Percentiles rank a stretch among this genome's conserved stretches.
These are phyloP conservation scores for Paecilomyces formosus DNA, from an alignment of 2,329 filamentous ascomycete genomes.

Conservation along the genomic window DNA sequence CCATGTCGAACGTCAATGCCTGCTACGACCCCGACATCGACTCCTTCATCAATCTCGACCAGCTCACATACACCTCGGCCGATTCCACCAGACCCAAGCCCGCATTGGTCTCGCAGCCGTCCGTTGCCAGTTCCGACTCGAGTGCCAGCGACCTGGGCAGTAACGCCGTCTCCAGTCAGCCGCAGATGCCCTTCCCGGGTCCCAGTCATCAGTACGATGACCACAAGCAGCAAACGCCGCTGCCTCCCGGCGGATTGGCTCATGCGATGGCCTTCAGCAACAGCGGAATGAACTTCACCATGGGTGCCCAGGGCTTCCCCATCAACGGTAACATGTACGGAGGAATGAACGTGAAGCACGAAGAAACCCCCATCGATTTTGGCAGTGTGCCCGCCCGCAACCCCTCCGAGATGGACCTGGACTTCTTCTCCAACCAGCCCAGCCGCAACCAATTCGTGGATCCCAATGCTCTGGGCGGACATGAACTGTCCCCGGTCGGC, in stretches of 20 bases:
- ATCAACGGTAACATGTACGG: slow-evolving; percentile 56
- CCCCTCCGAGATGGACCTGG: slow-evolving; percentile 56
- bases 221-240: slow-evolving; percentile 91
- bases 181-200: slow-evolving; percentile 58
- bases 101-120: slow-evolving; percentile 27
- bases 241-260: slow-evolving; percentile 75
- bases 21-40: slow-evolving; percentile 39
- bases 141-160: slow-evolving; percentile 22
- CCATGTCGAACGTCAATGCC: slow-evolving; percentile 22
- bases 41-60: slow-evolving; percentile 40
- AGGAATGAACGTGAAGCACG: slow-evolving; percentile 33
- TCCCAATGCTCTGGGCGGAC: slow-evolving; percentile 61
- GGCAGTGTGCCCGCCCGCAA: slow-evolving; percentile 53
- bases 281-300: slow-evolving; percentile 33
- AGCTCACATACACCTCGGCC: slow-evolving; percentile 32
- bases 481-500: slow-evolving; percentile 50
- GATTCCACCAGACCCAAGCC: slow-evolving; percentile 28
- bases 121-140: slow-evolving; percentile 29
- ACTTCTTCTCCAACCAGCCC: slow-evolving; percentile 34
- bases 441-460: slow-evolving; percentile 56
- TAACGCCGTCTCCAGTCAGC: slow-evolving; percentile 30
- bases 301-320: slow-evolving; percentile 33
- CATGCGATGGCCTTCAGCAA: slow-evolving; percentile 74
- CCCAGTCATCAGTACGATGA: slow-evolving; percentile 93
- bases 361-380: slow-evolving; percentile 55